Conservation (phyloP, 2,329 filamentous ascomycete genomes). For the Cercospora janseana region DNA sequence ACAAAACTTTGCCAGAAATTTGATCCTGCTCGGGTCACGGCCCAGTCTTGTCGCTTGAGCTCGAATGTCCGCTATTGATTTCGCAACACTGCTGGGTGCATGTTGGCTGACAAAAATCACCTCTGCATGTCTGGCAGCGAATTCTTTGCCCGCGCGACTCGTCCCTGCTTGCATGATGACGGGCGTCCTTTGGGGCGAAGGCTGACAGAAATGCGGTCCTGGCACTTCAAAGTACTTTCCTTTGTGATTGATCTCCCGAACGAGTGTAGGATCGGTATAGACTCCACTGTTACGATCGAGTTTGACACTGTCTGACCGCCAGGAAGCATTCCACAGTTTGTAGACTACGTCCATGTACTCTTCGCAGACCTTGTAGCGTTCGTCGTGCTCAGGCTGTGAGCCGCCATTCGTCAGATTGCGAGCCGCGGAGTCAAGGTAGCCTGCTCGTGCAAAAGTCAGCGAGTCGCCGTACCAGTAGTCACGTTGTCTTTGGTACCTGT, state of each 20-base stretch:
- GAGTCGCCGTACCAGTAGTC: no score
- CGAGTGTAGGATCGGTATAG: conserved; percentile 58
- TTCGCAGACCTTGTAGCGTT: conserved; percentile 62
- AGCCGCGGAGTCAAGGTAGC: conserved; percentile 66
- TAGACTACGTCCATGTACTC: conserved; percentile 62
- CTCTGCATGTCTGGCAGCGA: conserved; percentile 69
- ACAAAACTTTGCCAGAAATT: conserved; percentile 65
- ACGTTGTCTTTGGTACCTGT: no score
- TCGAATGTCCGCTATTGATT: conserved; percentile 63
- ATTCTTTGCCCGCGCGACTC: conserved; percentile 62
- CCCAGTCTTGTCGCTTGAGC: conserved; percentile 55
- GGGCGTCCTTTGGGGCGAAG: conserved; percentile 66
- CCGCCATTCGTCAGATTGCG: conserved; percentile 57
- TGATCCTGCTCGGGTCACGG: conserved; percentile 60
- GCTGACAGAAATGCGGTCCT: conserved; percentile 65
- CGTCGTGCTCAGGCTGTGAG: conserved; percentile 62
- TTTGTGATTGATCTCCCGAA: conserved; percentile 64
- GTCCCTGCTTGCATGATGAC: conserved; percentile 70
- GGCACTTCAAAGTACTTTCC: conserved; percentile 64
- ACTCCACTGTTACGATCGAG: conserved; percentile 58
- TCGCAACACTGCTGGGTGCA: conserved; percentile 59
- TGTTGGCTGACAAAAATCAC: conserved; percentile 69
- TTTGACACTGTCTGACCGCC: conserved; percentile 65
- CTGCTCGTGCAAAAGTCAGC: conserved; percentile 26
- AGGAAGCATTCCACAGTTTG: conserved; percentile 66